phyloP scores from a whole-genome alignment of 495 filamentous ascomycete species.

The Sordaria brevicollis region DNA sequence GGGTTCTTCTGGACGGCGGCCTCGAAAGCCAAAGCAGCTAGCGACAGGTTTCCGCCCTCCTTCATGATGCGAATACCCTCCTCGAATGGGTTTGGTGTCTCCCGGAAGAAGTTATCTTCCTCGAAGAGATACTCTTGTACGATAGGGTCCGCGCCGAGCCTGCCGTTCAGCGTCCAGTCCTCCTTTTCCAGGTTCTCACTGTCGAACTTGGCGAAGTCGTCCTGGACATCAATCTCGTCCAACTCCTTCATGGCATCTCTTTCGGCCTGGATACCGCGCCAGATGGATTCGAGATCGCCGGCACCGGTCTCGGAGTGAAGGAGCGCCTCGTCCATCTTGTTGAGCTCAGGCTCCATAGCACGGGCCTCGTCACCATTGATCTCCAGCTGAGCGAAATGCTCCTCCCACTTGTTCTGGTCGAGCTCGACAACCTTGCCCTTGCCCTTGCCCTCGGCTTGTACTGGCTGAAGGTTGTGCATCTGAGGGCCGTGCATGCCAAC shows the following conservation, averaged over 20 bases:
- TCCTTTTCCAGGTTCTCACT: conserved; percentile 61
- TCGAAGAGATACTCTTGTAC: conserved; percentile 91
- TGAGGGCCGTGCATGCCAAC: conserved; percentile 37
- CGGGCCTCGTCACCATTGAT: conserved; percentile 61
- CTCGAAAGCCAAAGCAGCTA: conserved; percentile 95
- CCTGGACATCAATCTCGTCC: conserved; percentile 41
- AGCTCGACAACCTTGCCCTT: conserved; percentile 88
- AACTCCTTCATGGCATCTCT: conserved; percentile 58
- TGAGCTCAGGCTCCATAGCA: conserved; percentile 80
- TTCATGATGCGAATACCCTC: conserved; percentile 87
- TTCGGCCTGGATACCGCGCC: conserved; percentile 80
- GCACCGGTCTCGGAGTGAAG: conserved; percentile 48
- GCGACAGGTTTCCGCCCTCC: conserved; percentile 83
- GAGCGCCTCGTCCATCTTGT: conserved; percentile 63
- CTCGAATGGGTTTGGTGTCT: conserved; percentile 68
- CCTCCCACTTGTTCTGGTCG: conserved; percentile 90
- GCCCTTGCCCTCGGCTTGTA: conserved; percentile 56
- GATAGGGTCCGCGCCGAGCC: conserved; percentile 52
- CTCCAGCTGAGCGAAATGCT: conserved; percentile 86
- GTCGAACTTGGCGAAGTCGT: conserved; percentile 54
- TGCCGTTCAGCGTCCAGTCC: conserved; percentile 32
- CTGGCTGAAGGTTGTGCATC: conserved; percentile 26
- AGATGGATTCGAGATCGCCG: conserved; percentile 83
- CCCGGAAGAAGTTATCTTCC: conserved; percentile 77
- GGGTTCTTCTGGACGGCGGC: conserved; percentile 86